phyloP scores from a whole-genome alignment of 805 yeast species.

The Cyberlindnera xishuangbannaensis region DNA sequence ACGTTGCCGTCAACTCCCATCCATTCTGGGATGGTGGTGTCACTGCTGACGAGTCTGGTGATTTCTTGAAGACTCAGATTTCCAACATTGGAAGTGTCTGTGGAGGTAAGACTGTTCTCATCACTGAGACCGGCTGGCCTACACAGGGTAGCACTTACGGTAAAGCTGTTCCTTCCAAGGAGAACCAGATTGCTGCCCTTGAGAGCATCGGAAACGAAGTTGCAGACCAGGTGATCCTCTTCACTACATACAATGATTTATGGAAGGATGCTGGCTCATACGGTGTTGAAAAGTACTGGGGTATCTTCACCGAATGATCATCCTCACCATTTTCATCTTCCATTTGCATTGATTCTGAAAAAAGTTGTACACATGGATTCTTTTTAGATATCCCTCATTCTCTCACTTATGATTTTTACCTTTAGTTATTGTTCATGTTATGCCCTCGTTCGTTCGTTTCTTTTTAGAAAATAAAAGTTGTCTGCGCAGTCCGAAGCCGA shows the following conservation, averaged over 20 bases:
- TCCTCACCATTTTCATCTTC: not conserved
- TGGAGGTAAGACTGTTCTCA: slow-evolving; percentile 39
- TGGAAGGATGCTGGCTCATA: slow-evolving; percentile 56
- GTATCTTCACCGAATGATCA: slow-evolving; percentile 27
- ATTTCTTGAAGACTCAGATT: slow-evolving; percentile 46
- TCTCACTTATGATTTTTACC: slow-evolving; percentile 6
- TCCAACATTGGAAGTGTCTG: slow-evolving; percentile 38
- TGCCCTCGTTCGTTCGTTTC: no score
- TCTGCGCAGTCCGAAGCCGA: no score
- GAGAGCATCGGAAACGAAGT: slow-evolving; percentile 37
- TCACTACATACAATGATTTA: slow-evolving; percentile 56
- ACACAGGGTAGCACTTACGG: slow-evolving; percentile 51
- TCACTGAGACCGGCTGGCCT: slow-evolving; percentile 72
- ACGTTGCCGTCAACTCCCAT: slow-evolving; percentile 61
- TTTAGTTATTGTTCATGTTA: not conserved
- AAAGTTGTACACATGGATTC: not conserved
- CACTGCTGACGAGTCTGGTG: slow-evolving; percentile 45
- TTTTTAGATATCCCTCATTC: not conserved
- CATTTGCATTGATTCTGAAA: not conserved
- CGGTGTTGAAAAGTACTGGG: slow-evolving; percentile 54
- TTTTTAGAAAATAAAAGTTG: no score
- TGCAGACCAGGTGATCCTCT: slow-evolving; percentile 47
- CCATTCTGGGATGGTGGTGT: slow-evolving; percentile 59
- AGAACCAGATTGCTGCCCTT: slow-evolving; percentile 48
- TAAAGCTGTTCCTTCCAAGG: slow-evolving; percentile 47